phyloP scores from a whole-genome alignment of 2,329 filamentous ascomycete species.

The Leptoxyphium fumago region DNA sequence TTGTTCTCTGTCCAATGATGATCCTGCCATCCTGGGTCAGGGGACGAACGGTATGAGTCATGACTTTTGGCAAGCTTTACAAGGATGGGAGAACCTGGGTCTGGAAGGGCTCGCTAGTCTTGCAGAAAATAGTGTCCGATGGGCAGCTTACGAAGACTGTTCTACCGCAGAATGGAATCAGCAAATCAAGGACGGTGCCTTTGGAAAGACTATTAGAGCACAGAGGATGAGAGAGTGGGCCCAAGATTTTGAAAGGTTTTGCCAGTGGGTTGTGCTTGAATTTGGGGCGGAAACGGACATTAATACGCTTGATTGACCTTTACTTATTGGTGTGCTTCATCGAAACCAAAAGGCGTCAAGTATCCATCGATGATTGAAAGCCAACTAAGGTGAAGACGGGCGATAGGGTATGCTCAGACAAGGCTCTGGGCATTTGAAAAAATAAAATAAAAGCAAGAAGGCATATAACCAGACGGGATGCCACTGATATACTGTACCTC shows the following conservation, averaged over 20 bases:
- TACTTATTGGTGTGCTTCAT: no score
- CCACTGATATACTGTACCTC: no score
- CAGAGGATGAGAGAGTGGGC: constrained; percentile 64
- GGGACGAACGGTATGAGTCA: constrained; percentile 70
- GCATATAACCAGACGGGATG: no score
- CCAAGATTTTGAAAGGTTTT: constrained; percentile 75
- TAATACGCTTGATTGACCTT: background rate
- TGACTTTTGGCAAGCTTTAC: constrained; percentile 87
- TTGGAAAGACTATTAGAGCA: constrained; percentile 57
- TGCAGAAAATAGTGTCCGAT: constrained; percentile 84
- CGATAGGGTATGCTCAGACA: no score
- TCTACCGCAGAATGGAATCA: constrained; percentile 53
- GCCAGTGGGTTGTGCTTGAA: constrained; percentile 74
- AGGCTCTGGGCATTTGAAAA: no score
- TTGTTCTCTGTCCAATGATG: constrained; percentile 78
- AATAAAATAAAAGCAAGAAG: no score
- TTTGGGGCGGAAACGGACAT: constrained; percentile 25
- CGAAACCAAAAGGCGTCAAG: no score
- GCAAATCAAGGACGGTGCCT: constrained; percentile 58
- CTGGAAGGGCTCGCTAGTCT: constrained; percentile 73
- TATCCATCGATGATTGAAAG: no score
- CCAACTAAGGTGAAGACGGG: no score
- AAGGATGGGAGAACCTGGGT: constrained; percentile 84
- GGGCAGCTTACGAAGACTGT: constrained; percentile 79
- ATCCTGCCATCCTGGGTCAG: constrained; percentile 77